These are phyloP conservation scores for Leptomonas seymouri DNA, from an alignment of 208 protist species.

Conservation along the genomic window DNA sequence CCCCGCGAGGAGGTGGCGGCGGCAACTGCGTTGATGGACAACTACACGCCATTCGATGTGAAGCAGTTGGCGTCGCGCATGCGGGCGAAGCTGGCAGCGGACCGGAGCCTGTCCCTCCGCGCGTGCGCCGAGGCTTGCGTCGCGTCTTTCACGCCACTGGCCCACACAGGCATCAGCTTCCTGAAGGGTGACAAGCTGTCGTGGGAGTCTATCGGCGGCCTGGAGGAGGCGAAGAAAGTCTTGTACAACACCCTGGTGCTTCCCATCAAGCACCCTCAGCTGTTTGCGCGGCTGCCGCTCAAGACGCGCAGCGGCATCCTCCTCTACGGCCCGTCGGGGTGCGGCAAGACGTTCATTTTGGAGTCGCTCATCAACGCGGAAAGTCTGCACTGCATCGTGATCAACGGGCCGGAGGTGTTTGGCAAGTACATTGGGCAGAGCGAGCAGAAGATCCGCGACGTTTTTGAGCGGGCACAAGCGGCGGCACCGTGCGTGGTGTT, in stretches of 20 bases:
- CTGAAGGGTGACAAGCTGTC: slow-evolving; percentile 65
- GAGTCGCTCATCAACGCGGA: slow-evolving; percentile 80
- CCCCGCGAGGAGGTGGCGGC: slow-evolving; percentile 38
- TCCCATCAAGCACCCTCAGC: slow-evolving; percentile 91
- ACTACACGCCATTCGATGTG: slow-evolving; percentile 91
- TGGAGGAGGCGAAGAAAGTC: slow-evolving; percentile 92
- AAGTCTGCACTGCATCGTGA: slow-evolving; percentile 88
- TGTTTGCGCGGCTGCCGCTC: slow-evolving; percentile 91
- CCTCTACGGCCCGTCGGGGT: slow-evolving; percentile 93
- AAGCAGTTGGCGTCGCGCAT: slow-evolving; percentile 60
- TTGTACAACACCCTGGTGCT: slow-evolving; percentile 95
- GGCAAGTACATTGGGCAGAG: slow-evolving; percentile 95
- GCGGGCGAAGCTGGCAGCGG: slow-evolving; percentile 28
- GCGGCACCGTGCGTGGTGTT: slow-evolving; percentile 93
- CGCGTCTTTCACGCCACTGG: slow-evolving; percentile 70
- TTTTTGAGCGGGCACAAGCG: slow-evolving; percentile 91
- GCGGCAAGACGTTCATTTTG: slow-evolving; percentile 91
- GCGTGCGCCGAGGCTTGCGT: slow-evolving; percentile 43
- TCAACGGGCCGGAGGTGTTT: slow-evolving; percentile 95
- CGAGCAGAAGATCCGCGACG: slow-evolving; percentile 92
- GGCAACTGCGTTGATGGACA: slow-evolving; percentile 72
- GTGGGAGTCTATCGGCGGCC: slow-evolving; percentile 91
- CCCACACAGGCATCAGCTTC: slow-evolving; percentile 86
- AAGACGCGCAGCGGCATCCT: slow-evolving; percentile 93
- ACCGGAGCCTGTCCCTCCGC: slow-evolving; percentile 27